phyloP scores from a whole-genome alignment of 1,284 basidiomycete genomes.

The Chalciporus sp. region DNA sequence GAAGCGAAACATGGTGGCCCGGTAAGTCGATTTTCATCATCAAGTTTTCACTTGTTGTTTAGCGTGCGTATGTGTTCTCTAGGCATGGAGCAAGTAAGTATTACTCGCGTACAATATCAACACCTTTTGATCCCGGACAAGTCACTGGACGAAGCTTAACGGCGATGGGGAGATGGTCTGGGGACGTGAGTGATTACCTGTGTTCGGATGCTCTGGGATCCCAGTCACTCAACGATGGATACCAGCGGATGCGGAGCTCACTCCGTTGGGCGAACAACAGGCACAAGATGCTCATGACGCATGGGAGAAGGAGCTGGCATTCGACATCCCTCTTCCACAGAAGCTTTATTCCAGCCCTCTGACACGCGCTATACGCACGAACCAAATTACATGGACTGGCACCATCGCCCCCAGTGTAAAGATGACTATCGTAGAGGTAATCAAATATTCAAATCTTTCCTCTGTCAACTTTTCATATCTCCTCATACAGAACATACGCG shows the following conservation, averaged over 20 bases:
- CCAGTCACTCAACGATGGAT: not conserved
- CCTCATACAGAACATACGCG: conserved; percentile 56
- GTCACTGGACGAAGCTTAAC: conserved; percentile 70
- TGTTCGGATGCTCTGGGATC: not conserved
- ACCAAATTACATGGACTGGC: conserved; percentile 63
- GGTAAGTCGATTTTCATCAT: conserved; percentile 34
- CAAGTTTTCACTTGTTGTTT: not conserved
- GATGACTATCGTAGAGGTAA: conserved; percentile 56
- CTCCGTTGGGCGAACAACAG: conserved; percentile 65
- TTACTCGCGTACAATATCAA: not conserved
- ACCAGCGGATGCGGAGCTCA: conserved; percentile 76
- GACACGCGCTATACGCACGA: conserved; percentile 71
- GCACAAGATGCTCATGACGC: conserved; percentile 54
- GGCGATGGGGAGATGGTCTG: conserved; percentile 75
- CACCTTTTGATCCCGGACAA: conserved; percentile 23
- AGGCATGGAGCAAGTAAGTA: conserved; percentile 61
- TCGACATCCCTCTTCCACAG: conserved; percentile 61
- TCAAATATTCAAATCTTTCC: not conserved
- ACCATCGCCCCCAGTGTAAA: conserved; percentile 31
- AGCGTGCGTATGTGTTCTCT: not conserved
- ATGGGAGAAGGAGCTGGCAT: conserved; percentile 60
- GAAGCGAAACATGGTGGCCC: conserved; percentile 70
- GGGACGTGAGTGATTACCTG: conserved; percentile 69
- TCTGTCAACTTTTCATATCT: not conserved
- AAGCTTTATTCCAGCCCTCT: conserved; percentile 74